Evolutionary conservation across 1,284 basidiomycete genomes (phyloP).

Genomic region (Ustilago hordei): DNA sequence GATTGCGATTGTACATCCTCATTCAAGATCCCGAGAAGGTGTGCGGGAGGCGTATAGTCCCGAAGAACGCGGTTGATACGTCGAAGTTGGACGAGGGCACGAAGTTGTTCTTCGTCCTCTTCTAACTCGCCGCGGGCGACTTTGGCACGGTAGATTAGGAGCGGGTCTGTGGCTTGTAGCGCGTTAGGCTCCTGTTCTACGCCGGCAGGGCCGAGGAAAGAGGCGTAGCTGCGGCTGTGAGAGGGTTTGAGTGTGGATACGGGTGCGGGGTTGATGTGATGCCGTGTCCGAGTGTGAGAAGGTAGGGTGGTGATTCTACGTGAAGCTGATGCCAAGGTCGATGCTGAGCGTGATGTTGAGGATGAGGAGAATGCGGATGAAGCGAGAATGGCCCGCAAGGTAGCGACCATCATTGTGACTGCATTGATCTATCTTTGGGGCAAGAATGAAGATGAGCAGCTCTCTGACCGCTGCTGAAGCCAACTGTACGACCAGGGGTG

Average conservation of each 20-base stretch:
- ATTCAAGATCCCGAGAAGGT: slow-evolving; percentile 61
- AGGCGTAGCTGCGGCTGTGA: slow-evolving; percentile 9
- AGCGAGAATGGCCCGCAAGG: slow-evolving; percentile 15
- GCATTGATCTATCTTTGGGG: slow-evolving; percentile 4
- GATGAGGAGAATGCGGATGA: slow-evolving; percentile 11
- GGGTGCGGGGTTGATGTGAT: no score
- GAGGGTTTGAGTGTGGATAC: not conserved
- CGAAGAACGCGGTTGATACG: slow-evolving; percentile 72
- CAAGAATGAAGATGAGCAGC: not conserved
- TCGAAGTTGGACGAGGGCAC: slow-evolving; percentile 76
- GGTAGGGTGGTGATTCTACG: slow-evolving; percentile 7
- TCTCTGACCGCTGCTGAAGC: no score
- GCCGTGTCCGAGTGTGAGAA: not conserved
- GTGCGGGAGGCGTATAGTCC: slow-evolving; percentile 73
- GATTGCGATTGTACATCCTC: slow-evolving; percentile 29
- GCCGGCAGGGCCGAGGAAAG: slow-evolving; percentile 12
- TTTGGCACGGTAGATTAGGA: slow-evolving; percentile 61
- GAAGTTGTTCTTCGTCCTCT: slow-evolving; percentile 77
- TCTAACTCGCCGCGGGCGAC: slow-evolving; percentile 74
- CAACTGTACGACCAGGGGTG: no score
- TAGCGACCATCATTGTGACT: slow-evolving; percentile 30
- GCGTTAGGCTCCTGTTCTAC: slow-evolving; percentile 21
- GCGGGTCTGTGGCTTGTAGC: slow-evolving; percentile 58
- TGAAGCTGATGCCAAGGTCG: not conserved
- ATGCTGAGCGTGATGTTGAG: slow-evolving; percentile 7